A percentile compares a stretch with the other conserved stretches of the same genome.
Evolutionary conservation across 2,329 filamentous ascomycete genomes (phyloP).

Genomic region (Xylaria sp.): DNA sequence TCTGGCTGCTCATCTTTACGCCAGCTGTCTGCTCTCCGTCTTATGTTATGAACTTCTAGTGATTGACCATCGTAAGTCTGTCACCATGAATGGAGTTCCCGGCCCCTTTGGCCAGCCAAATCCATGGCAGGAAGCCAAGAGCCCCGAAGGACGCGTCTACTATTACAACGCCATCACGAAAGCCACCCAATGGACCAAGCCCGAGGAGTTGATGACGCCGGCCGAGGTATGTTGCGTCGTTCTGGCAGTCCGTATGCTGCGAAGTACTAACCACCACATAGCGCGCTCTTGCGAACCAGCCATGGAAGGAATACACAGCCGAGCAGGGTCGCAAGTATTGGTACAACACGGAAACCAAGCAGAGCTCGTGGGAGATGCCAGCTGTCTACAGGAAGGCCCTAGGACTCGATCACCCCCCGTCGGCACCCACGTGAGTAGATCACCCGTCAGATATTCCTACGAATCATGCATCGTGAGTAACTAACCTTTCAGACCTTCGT

Average conservation of each 20-base stretch:
- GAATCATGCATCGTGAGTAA: neutral
- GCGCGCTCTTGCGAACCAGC: constrained; percentile 75
- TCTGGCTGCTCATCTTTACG: neutral
- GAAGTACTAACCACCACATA: constrained; percentile 34
- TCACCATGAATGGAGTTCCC: constrained; percentile 53
- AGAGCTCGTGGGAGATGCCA: constrained; percentile 94
- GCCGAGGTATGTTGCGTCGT: constrained; percentile 58
- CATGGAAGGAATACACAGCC: constrained; percentile 89
- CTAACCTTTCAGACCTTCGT: constrained; percentile 30
- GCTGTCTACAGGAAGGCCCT: constrained; percentile 72
- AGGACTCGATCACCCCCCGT: constrained; percentile 48
- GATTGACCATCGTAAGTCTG: neutral
- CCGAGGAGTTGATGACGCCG: constrained; percentile 77
- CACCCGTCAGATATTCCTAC: neutral
- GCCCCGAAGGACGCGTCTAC: constrained; percentile 76
- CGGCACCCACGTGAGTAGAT: constrained; percentile 39
- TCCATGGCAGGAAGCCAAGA: constrained; percentile 76
- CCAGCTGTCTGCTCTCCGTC: neutral
- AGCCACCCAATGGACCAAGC: constrained; percentile 90
- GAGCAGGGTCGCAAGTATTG: constrained; percentile 89
- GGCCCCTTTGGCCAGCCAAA: constrained; percentile 46
- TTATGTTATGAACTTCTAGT: neutral
- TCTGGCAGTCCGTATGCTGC: neutral
- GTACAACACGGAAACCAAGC: constrained; percentile 86
- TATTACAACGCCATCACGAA: constrained; percentile 88